These are phyloP conservation scores for Boletus reticulatus DNA, from an alignment of 768 basidiomycete species.

Conservation along the genomic window DNA sequence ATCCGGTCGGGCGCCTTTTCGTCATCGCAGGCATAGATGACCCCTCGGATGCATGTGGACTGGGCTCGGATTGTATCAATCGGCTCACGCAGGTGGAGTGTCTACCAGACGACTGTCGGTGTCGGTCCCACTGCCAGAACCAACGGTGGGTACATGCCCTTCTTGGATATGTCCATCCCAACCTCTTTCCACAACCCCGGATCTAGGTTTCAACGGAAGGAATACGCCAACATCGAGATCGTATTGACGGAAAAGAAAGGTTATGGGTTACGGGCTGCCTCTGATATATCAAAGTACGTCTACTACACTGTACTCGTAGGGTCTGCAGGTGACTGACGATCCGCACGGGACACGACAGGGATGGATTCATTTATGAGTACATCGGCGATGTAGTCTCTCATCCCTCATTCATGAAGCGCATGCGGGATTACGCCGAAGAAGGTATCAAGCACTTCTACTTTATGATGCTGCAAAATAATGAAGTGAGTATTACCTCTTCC, in stretches of 20 bases:
- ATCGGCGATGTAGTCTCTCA: slow-evolving; percentile 95
- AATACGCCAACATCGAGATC: slow-evolving; percentile 86
- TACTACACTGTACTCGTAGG: neutral
- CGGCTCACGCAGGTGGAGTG: slow-evolving; percentile 97
- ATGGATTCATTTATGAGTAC: slow-evolving; percentile 95
- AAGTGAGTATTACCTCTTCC: slow-evolving; percentile 50
- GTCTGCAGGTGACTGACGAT: slow-evolving; percentile 1
- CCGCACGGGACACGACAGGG: slow-evolving; percentile 45
- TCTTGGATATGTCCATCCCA: slow-evolving; percentile 1
- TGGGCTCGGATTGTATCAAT: slow-evolving; percentile 93
- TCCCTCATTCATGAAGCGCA: slow-evolving; percentile 83
- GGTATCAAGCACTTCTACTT: slow-evolving; percentile 98
- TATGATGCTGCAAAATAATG: slow-evolving; percentile 99
- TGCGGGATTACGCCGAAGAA: slow-evolving; percentile 90
- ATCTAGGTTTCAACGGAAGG: slow-evolving; percentile 77
- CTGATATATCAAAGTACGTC: slow-evolving; percentile 62
- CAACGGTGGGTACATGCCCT: slow-evolving; percentile 64
- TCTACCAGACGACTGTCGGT: slow-evolving; percentile 84
- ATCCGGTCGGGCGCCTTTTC: slow-evolving; percentile 21
- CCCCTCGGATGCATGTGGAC: slow-evolving; percentile 73
- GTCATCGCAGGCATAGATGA: slow-evolving; percentile 53
- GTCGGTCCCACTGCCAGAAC: slow-evolving; percentile 80
- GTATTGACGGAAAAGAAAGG: slow-evolving; percentile 96
- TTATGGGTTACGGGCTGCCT: slow-evolving; percentile 81
- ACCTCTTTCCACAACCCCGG: neutral